A percentile compares a stretch with the other conserved stretches of the same genome.
Evolutionary conservation across 2,329 filamentous ascomycete genomes (phyloP).

Genomic region (Aspergillus sp.): DNA sequence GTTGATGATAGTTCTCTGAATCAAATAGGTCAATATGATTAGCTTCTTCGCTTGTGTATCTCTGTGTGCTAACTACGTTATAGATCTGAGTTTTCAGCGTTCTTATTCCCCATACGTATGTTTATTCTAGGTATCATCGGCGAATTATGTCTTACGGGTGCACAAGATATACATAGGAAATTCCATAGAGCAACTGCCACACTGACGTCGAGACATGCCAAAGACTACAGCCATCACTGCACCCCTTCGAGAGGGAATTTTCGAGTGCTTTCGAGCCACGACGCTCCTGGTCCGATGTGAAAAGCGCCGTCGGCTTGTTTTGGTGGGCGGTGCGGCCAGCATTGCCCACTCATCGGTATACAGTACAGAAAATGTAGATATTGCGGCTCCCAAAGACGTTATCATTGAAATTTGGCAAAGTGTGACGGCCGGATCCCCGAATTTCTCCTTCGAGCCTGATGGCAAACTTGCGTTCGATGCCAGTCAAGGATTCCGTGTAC

Average conservation of each 20-base stretch:
- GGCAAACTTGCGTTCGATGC: constrained; percentile 4
- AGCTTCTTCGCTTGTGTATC: too few relatives aligned
- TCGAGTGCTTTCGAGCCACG: constrained; percentile 2
- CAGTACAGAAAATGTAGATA: not conserved
- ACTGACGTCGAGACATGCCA: too few relatives aligned
- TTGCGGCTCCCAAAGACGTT: not conserved
- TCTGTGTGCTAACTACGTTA: too few relatives aligned
- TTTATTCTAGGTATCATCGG: too few relatives aligned
- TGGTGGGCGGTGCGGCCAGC: constrained; percentile 1
- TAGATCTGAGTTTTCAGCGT: too few relatives aligned
- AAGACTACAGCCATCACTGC: too few relatives aligned
- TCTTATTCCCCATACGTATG: too few relatives aligned
- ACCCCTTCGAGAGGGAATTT: not conserved
- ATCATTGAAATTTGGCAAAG: not conserved
- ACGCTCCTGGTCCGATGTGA: not conserved
- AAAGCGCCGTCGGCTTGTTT: not conserved
- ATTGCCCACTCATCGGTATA: constrained; percentile 1
- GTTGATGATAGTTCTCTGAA: too few relatives aligned
- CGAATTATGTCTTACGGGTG: too few relatives aligned
- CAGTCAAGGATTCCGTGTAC: constrained; percentile 2
- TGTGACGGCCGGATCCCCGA: not conserved
- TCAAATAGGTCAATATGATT: too few relatives aligned
- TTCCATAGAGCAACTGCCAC: too few relatives aligned
- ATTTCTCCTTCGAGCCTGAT: constrained; percentile 6
- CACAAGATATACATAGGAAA: too few relatives aligned